Evolutionary conservation across 768 basidiomycete genomes (phyloP), one percentile per base, ranked within the genome.

Genomic region (Tricholoma furcatifolium): DNA sequence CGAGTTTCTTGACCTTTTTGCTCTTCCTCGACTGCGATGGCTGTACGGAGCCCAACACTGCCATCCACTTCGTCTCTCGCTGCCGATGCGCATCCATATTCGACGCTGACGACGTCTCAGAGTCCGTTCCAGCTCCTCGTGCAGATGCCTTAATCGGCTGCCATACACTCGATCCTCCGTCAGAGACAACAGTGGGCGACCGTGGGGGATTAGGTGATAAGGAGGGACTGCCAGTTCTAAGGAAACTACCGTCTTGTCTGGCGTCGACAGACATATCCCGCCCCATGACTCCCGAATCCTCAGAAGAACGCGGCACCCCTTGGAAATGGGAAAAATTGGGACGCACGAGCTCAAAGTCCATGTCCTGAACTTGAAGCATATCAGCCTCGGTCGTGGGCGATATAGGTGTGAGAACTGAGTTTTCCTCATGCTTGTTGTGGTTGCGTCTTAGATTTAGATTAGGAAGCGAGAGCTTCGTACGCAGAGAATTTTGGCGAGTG

Each of bases 1-100:
- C 60, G 6, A 94, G 68, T 60, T 85, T 87, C 57, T 81, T 78
- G 10, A 91, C 75, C 62, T 93, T 93, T 69, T 92, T 92, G 65
- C 71, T 87, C 74, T 88, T 93, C 45, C 83, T 76, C 1, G 87
- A 80, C 58, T 87, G 83, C 2, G 82, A 68, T 0, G 90, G 71
- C 1, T 82, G 74, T 0, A 79, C 74, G 0, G 80, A 65, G 0
- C 82, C 73, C 64, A 92, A 77, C 7, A 83, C 61, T 0, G 79
- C 64, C 70, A 93, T 80, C 92, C 92, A 94, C 56, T 83, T 86
- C 35, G 76, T 67, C 65, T 94, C 92, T 17, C 87, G 81, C 45
- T 84, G 80, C 2, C 91, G 79, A 63, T 93, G 88, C 0, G 87
- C 87, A 39, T 81, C 79, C 61, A 80, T 74, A 10, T 72, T 71